Evolutionary conservation across 2,329 filamentous ascomycete genomes (phyloP).

Genomic region (Ceratocystis alfenasii): DNA sequence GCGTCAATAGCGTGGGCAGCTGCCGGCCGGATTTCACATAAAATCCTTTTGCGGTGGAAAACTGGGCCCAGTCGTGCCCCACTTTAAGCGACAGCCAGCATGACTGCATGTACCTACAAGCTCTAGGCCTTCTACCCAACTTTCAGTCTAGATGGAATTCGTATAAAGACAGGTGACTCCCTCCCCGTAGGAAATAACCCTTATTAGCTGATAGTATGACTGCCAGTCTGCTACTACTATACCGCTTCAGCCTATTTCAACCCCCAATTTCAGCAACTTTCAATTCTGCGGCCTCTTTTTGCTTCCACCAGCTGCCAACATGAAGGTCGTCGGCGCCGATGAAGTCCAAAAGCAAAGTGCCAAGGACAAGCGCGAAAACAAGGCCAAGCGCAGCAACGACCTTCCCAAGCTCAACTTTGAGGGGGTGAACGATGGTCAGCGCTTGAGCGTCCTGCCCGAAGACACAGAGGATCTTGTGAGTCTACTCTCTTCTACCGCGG

Average conservation of each 20-base stretch:
- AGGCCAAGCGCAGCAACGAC: neutral
- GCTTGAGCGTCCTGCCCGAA: conserved; percentile 34
- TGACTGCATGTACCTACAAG: neutral
- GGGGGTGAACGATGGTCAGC: conserved; percentile 31
- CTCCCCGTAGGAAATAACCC: too few species aligned
- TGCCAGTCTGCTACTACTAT: neutral
- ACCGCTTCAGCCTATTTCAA: neutral
- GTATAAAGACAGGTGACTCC: too few species aligned
- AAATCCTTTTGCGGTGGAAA: neutral
- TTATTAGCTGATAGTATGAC: too few species aligned
- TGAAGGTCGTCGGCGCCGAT: conserved; percentile 10
- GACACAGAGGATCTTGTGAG: conserved; percentile 39
- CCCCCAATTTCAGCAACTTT: neutral
- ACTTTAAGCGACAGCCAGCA: neutral
- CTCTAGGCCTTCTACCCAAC: neutral
- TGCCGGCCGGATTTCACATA: neutral
- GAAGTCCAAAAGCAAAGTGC: neutral
- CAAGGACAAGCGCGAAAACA: neutral
- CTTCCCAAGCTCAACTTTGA: conserved; percentile 26
- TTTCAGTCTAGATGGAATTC: too few species aligned
- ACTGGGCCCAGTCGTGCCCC: neutral
- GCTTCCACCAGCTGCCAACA: neutral
- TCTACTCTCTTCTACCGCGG: conserved; percentile 15
- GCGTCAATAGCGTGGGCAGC: neutral
- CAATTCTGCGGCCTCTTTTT: neutral